Conservation (phyloP, 2,329 filamentous ascomycete species). For the Alternaria panax region DNA sequence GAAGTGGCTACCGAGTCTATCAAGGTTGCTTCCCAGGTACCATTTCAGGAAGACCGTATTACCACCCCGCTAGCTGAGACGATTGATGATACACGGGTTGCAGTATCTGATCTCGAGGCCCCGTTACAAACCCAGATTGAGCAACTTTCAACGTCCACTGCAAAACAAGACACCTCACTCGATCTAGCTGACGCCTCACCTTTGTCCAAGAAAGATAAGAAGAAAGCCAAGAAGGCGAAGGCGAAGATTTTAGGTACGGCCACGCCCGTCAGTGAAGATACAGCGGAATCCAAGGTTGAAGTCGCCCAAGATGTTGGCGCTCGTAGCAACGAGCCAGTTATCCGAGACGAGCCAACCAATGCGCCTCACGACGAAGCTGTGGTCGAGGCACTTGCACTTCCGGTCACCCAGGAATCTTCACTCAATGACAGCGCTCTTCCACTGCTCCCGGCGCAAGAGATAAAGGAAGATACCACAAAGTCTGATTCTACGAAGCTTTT, state of each 20-base stretch:
- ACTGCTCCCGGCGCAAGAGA: slow-evolving; percentile 24
- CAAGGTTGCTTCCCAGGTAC: slow-evolving; percentile 18
- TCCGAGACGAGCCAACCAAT: neutral
- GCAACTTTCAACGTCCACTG: neutral
- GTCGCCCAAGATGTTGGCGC: neutral
- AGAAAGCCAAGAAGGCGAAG: slow-evolving; percentile 42
- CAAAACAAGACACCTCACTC: slow-evolving; percentile 1
- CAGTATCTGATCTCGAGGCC: slow-evolving; percentile 1
- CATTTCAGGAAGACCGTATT: slow-evolving; percentile 4
- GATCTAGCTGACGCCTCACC: slow-evolving; percentile 9
- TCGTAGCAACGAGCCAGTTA: neutral
- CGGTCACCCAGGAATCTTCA: slow-evolving; percentile 1
- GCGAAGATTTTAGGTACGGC: slow-evolving; percentile 23
- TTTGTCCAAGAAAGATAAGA: slow-evolving; percentile 38
- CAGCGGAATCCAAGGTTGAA: slow-evolving; percentile 3
- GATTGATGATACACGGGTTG: neutral
- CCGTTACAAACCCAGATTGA: neutral
- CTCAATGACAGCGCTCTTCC: slow-evolving; percentile 4
- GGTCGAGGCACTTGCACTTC: slow-evolving; percentile 20
- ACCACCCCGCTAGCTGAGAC: neutral
- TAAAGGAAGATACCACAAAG: slow-evolving; percentile 31
- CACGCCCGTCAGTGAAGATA: slow-evolving; percentile 20
- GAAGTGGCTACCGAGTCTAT: neutral
- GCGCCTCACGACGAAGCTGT: slow-evolving; percentile 6
- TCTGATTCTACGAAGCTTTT: slow-evolving; percentile 18